Conservation (phyloP, 2,329 filamentous ascomycete genomes). For the Tricladium varicosporioides region DNA sequence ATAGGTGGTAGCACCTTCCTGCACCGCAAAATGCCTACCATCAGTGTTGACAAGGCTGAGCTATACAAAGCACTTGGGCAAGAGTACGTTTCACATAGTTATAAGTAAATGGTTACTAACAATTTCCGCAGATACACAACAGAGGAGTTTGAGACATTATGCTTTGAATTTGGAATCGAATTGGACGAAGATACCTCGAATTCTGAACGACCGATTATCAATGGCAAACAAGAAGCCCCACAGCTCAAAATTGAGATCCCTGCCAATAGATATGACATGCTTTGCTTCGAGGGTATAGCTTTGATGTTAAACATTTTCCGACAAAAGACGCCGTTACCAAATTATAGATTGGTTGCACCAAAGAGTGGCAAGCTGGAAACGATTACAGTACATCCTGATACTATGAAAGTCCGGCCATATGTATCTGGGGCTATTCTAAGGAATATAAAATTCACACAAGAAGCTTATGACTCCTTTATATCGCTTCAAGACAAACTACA, state of each 20-base stretch:
- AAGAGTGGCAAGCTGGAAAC: conserved; percentile 71
- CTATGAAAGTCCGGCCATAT: conserved; percentile 77
- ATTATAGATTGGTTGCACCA: conserved; percentile 74
- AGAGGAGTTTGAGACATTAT: conserved; percentile 93
- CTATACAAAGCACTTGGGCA: conserved; percentile 90
- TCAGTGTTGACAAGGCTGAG: conserved; percentile 91
- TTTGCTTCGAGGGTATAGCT: conserved; percentile 95
- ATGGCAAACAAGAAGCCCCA: conserved; percentile 80
- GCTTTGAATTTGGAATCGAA: conserved; percentile 96
- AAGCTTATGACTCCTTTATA: conserved; percentile 96
- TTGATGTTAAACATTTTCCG: conserved; percentile 96
- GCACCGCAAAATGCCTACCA: conserved; percentile 78
- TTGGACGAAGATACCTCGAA: conserved; percentile 76
- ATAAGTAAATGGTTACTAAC: conserved; percentile 26
- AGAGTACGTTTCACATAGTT: conserved; percentile 59
- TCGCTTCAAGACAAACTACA: conserved; percentile 96
- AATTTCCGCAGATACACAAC: conserved; percentile 69
- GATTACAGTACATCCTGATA: conserved; percentile 76
- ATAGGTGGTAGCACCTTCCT: conserved; percentile 12
- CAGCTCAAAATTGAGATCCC: conserved; percentile 98
- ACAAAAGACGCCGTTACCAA: conserved; percentile 70
- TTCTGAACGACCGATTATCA: conserved; percentile 64
- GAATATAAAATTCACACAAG: conserved; percentile 87
- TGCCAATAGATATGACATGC: conserved; percentile 90
- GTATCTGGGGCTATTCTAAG: conserved; percentile 87